Evolutionary conservation across 371 early-diverging fungal species (phyloP), one percentile per base, ranked within the genome.

Genomic region (Choanephora cucurbitarum): DNA sequence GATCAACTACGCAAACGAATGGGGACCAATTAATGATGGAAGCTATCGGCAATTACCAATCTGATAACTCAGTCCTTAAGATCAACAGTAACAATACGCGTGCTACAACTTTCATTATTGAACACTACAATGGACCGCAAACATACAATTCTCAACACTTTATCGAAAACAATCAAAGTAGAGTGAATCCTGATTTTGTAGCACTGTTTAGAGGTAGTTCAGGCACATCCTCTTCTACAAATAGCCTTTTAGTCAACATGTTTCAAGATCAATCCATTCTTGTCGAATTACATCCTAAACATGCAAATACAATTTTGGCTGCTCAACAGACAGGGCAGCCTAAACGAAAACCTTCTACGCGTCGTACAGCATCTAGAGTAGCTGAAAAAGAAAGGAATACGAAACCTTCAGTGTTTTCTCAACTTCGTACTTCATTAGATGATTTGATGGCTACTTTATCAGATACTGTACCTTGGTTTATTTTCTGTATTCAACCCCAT

Each of bases 401-500:
- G 33, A 7, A n/a, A 47, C 39, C 21, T 21, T 17, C 52, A 28
- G 49, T 43, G 3, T 47, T 85, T 15, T 75, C 81, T 0, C 85
- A 91, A 69, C 82, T 90, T 68, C 83, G 85, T 51, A 76, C 79
- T 2, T 79, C 88, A 6, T 65, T 91, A 24, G 75, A 82, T 33
- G 90, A 90, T 58, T 68, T 94, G n/a, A 75, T 92, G 23, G 86
- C 85, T 40, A 81, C 89, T 19, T 66, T 94, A 23, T 80, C 79
- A 33, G 88, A 88, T 50, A 90, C 93, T 0, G 80, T 83, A 40
- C 76, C 88, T 10, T 94, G 93, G 94, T 89, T 86, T 59, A 66
- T 93, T 44, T 69, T 89, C 63, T 90, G 89, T 70, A 63, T 95
- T 48, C 77, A 77, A 23, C 85, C 88, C 2, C 52, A 69, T 71